Percentiles rank a stretch among this genome's conserved stretches.
Conservation (phyloP, 2,329 filamentous ascomycete species). For the Blastomyces gilchristii region DNA sequence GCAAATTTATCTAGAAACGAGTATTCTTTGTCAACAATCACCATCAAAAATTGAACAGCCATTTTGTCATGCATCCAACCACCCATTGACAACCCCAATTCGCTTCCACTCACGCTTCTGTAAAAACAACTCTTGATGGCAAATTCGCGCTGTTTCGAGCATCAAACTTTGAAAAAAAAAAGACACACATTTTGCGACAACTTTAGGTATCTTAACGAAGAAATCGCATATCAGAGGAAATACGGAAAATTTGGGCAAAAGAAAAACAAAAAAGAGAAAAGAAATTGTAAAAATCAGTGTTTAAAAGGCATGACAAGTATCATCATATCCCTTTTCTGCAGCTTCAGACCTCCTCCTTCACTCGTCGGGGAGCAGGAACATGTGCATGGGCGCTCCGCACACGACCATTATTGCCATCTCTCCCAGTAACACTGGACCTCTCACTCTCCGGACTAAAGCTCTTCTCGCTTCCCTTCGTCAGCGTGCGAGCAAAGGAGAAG, state of each 20-base stretch:
- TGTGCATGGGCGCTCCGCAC: background rate
- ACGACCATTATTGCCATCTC: background rate
- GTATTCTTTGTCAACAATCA: background rate
- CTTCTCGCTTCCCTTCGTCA: slow-evolving; percentile 22
- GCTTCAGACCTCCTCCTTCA: slow-evolving; percentile 8
- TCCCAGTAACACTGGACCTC: slow-evolving; percentile 1
- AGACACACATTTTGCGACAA: background rate
- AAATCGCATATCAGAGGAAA: background rate
- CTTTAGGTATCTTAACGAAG: background rate
- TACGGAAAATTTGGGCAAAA: too few relatives aligned
- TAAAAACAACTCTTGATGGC: background rate
- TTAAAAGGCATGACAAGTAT: background rate
- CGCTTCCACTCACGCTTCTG: background rate
- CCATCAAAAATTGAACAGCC: background rate
- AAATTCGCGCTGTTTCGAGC: background rate
- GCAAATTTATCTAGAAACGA: background rate
- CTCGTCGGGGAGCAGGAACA: background rate
- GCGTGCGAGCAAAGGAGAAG: slow-evolving; percentile 24
- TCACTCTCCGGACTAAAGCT: slow-evolving; percentile 14
- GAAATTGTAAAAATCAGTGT: background rate
- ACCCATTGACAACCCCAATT: background rate
- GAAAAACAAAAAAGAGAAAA: background rate
- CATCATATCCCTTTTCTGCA: background rate
- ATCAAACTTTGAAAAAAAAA: background rate
- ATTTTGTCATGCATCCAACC: background rate